Base-by-base conservation (phyloP, 2,329 filamentous ascomycete genomes). In the Tolypocladium sp. region DNA sequence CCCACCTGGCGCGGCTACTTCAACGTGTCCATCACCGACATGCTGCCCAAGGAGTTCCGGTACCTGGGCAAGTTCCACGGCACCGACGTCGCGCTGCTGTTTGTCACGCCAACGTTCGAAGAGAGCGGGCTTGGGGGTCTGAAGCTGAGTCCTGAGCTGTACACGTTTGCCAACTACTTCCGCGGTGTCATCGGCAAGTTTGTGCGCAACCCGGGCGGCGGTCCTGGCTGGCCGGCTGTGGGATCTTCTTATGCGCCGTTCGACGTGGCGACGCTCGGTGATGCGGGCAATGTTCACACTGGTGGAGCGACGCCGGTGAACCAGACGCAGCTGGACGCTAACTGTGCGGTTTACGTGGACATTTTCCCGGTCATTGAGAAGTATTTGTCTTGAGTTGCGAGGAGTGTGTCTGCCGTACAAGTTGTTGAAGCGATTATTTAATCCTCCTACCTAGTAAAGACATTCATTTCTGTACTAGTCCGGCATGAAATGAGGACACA, bases 311-410 rank as follows among this genome's bases (percentile, higher is more conserved):
- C 60, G 33, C 41, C 61, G 27, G 58, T 65, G 30, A 64, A 70
- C 58, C 27, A 58, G 30, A 57, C 22, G 5, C n/a, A 20, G 17
- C 5, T 70, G 59, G 63, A 67, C 57, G 57, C 41, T 33, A 63
- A 62, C 37, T 69, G 65, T 41, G 44, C 3, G 3, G 12, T 70
- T 22, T 69, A 63, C 51, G 41, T 61, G 56, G 51, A 60, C 55
- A 44, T 56, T 20, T 52, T 25, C 17, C 35, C 53, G n/a, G 17
- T 33, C 4, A 25, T 42, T 10, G 58, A 56, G 37, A 30, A 44
- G 53, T 3, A 87, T 83, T 55, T 27, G 58, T n/a, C 20, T 42
- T n/a, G 20, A 42, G 7, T 25, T 25, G 9, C 22, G 12, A 25
- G 4, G n/a, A 2, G 40, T n/a, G 40, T 20, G 20, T n/a, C 15